Evolutionary conservation across 129 eudicot species (phyloP).

Genomic region (Cynara cardunculus): DNA sequence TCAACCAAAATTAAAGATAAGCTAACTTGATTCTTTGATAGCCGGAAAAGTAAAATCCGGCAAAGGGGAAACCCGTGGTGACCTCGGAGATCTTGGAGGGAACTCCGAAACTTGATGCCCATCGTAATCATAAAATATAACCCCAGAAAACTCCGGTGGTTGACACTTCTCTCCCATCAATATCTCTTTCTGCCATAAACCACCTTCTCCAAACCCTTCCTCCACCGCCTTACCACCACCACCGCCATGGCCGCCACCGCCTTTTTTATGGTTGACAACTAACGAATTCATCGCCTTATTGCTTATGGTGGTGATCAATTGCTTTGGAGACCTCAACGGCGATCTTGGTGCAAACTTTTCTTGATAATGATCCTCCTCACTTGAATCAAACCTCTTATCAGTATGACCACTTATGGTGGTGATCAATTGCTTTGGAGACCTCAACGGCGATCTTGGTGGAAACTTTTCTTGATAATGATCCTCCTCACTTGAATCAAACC

Average conservation of each 20-base stretch:
- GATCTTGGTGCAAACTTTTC: constrained; percentile 37
- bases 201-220: constrained; percentile 61
- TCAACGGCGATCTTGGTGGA: constrained; percentile 40
- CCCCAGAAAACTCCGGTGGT: constrained; percentile 84
- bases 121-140: constrained; percentile 54
- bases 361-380: constrained; percentile 23
- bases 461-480: constrained; percentile 34
- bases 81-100: constrained; percentile 72
- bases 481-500: not conserved
- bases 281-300: constrained; percentile 36
- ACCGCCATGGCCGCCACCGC: not conserved
- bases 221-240: constrained; percentile 19
- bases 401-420: constrained; percentile 17
- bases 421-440: constrained; percentile 48
- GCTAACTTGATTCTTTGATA: constrained; percentile 23
- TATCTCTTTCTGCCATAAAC: constrained; percentile 79
- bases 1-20: not conserved
- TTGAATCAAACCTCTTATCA: not conserved
- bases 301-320: constrained; percentile 42
- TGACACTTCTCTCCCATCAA: constrained; percentile 89
- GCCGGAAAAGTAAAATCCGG: constrained; percentile 47
- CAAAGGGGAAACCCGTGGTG: constrained; percentile 42
- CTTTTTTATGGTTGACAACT: constrained; percentile 7
- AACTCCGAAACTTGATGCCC: constrained; percentile 61
- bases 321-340: constrained; percentile 46